A percentile compares a stretch with the other conserved stretches of the same genome.
Evolutionary conservation across 495 filamentous ascomycete species (phyloP).

Genomic region (Lineolata rhizophorae): DNA sequence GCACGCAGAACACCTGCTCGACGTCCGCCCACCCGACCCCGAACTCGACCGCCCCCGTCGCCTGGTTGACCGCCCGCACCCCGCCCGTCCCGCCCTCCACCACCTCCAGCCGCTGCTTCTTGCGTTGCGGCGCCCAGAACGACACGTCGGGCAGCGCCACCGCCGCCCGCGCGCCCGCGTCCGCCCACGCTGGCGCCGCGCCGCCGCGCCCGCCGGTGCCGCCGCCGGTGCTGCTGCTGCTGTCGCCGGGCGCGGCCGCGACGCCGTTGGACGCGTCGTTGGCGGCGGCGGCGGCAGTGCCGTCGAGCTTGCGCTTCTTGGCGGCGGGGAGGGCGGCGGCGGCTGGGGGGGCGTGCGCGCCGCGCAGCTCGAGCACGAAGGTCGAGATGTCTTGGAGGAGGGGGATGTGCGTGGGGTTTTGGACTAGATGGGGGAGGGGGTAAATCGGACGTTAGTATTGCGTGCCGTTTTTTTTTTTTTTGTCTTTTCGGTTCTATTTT

Average conservation of each 20-base stretch:
- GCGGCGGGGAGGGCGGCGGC: slow-evolving; percentile 2
- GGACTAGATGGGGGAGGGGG: too few relatives aligned
- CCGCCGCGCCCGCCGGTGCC: slow-evolving; percentile 1
- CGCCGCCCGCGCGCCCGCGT: slow-evolving; percentile 4
- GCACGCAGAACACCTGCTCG: slow-evolving; percentile 44
- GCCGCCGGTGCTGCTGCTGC: neutral
- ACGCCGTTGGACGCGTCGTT: too few relatives aligned
- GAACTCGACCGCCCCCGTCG: slow-evolving; percentile 44
- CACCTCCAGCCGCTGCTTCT: slow-evolving; percentile 73
- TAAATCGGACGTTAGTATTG: too few relatives aligned
- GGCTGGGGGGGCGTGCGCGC: neutral
- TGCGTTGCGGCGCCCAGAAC: slow-evolving; percentile 45
- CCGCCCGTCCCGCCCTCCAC: slow-evolving; percentile 25
- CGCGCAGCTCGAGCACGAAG: slow-evolving; percentile 8
- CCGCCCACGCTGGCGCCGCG: slow-evolving; percentile 4
- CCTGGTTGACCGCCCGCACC: too few relatives aligned
- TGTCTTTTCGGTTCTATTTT: too few relatives aligned
- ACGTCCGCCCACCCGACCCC: slow-evolving; percentile 50
- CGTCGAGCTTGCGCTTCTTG: slow-evolving; percentile 15
- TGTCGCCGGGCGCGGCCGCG: slow-evolving; percentile 3
- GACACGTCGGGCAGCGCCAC: slow-evolving; percentile 11
- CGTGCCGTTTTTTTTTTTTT: too few relatives aligned
- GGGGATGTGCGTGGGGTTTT: too few relatives aligned
- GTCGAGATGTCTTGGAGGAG: slow-evolving; percentile 13
- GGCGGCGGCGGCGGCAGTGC: slow-evolving; percentile 1